Percentiles rank a stretch among this genome's conserved stretches.
phyloP scores from a whole-genome alignment of 805 yeast genomes.

The Zygosaccharomyces siamensis region DNA sequence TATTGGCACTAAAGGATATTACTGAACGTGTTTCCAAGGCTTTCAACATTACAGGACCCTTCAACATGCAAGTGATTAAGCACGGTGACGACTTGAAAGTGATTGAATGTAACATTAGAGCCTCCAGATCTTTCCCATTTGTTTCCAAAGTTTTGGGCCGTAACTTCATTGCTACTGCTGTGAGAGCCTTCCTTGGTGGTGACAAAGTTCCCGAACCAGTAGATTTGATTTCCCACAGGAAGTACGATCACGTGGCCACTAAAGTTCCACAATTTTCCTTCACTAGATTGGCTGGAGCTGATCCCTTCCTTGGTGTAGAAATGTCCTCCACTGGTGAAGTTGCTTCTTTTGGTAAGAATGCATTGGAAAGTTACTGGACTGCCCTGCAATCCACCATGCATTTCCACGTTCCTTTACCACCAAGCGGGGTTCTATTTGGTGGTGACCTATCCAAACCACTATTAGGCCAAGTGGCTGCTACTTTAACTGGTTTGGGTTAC shows the following conservation, averaged over 20 bases:
- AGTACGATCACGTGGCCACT: constrained; percentile 83
- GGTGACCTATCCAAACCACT: constrained; percentile 77
- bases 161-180: constrained; percentile 93
- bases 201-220: constrained; percentile 69
- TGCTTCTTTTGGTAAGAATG: constrained; percentile 88
- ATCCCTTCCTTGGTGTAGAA: constrained; percentile 97
- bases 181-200: constrained; percentile 73
- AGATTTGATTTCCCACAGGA: constrained; percentile 65
- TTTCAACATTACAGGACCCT: constrained; percentile 95
- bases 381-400: constrained; percentile 96
- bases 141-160: constrained; percentile 94
- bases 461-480: constrained; percentile 68
- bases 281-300: constrained; percentile 98
- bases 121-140: constrained; percentile 98
- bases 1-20: constrained; percentile 74
- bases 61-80: constrained; percentile 95
- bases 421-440: constrained; percentile 85
- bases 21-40: constrained; percentile 93
- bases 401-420: constrained; percentile 89
- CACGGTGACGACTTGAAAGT: constrained; percentile 77
- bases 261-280: constrained; percentile 98
- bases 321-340: constrained; percentile 99
- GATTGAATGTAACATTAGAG: constrained; percentile 97
- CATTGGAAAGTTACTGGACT: constrained; percentile 94
- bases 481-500: constrained; percentile 66